These are phyloP conservation scores for Margaritispora aquatica DNA, from an alignment of 495 filamentous ascomycete species.

Conservation along the genomic window DNA sequence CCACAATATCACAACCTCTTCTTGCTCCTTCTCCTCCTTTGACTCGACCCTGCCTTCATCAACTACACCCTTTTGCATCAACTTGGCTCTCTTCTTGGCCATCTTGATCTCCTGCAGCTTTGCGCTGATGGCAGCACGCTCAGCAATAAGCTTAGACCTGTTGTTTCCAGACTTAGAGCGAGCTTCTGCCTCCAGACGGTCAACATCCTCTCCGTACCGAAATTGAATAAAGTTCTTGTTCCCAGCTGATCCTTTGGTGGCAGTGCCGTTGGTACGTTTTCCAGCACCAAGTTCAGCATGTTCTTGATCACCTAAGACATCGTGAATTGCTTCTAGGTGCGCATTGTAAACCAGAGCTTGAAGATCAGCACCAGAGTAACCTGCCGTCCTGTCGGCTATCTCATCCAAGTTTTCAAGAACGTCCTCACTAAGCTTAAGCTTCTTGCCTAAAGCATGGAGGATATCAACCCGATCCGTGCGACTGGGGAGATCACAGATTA, in stretches of 20 bases:
- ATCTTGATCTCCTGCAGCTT: slow-evolving; percentile 71
- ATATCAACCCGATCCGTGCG: slow-evolving; percentile 81
- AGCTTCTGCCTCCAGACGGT: slow-evolving; percentile 35
- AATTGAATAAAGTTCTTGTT: slow-evolving; percentile 69
- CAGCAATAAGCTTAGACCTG: slow-evolving; percentile 49
- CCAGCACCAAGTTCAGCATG: slow-evolving; percentile 18
- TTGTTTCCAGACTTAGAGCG: slow-evolving; percentile 29
- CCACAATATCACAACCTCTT: slow-evolving; percentile 82
- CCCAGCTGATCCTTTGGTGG: slow-evolving; percentile 23
- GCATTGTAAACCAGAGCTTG: slow-evolving; percentile 95
- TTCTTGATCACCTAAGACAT: slow-evolving; percentile 68
- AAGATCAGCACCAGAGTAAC: slow-evolving; percentile 92
- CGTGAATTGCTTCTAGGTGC: slow-evolving; percentile 94
- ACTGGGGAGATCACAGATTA: slow-evolving; percentile 82
- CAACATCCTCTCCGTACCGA: slow-evolving; percentile 61
- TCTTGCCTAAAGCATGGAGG: slow-evolving; percentile 69
- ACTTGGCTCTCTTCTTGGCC: slow-evolving; percentile 51
- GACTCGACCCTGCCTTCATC: slow-evolving; percentile 1
- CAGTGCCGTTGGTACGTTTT: slow-evolving; percentile 32
- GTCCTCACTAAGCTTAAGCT: slow-evolving; percentile 61
- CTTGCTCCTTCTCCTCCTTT: slow-evolving; percentile 31
- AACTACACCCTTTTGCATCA: neutral
- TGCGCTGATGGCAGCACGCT: slow-evolving; percentile 62
- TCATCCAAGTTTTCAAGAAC: slow-evolving; percentile 52
- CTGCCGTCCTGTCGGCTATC: slow-evolving; percentile 71